These are phyloP conservation scores for Aspergillus biplanus DNA, from an alignment of 495 filamentous ascomycete species.

Conservation along the genomic window DNA sequence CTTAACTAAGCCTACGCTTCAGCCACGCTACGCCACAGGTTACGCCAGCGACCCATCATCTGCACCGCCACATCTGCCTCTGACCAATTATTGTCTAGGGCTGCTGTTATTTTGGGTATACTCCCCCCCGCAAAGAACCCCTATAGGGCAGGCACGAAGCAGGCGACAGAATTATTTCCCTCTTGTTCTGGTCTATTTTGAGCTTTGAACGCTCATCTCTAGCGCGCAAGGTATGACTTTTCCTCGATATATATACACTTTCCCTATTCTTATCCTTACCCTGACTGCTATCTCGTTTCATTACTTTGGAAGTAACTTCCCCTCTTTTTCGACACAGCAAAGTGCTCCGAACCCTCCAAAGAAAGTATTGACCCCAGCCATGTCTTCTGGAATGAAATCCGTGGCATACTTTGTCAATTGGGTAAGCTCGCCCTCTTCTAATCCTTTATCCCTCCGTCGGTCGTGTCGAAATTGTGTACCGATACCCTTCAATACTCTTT, in stretches of 20 bases:
- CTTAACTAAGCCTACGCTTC: not conserved
- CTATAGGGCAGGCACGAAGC: slow-evolving; percentile 18
- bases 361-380: slow-evolving; percentile 27
- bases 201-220: slow-evolving; percentile 10
- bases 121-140: slow-evolving; percentile 2
- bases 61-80: slow-evolving; percentile 15
- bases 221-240: slow-evolving; percentile 17
- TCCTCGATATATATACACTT: slow-evolving; percentile 9
- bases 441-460: slow-evolving; percentile 1
- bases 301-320: slow-evolving; percentile 28
- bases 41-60: slow-evolving; percentile 7
- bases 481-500: not conserved
- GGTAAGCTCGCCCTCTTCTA: slow-evolving; percentile 39
- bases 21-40: slow-evolving; percentile 6
- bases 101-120: slow-evolving; percentile 24
- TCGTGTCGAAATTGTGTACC: not conserved
- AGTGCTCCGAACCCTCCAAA: slow-evolving; percentile 11
- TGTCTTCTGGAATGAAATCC: slow-evolving; percentile 43
- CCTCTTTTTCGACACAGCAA: slow-evolving; percentile 18
- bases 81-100: slow-evolving; percentile 7
- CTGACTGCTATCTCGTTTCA: slow-evolving; percentile 23
- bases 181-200: slow-evolving; percentile 13
- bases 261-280: slow-evolving; percentile 20
- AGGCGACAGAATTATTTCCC: slow-evolving; percentile 22
- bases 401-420: slow-evolving; percentile 63